Base-by-base conservation (phyloP, 2,329 filamentous ascomycete genomes). In the Pyrenophora seminiperda region DNA sequence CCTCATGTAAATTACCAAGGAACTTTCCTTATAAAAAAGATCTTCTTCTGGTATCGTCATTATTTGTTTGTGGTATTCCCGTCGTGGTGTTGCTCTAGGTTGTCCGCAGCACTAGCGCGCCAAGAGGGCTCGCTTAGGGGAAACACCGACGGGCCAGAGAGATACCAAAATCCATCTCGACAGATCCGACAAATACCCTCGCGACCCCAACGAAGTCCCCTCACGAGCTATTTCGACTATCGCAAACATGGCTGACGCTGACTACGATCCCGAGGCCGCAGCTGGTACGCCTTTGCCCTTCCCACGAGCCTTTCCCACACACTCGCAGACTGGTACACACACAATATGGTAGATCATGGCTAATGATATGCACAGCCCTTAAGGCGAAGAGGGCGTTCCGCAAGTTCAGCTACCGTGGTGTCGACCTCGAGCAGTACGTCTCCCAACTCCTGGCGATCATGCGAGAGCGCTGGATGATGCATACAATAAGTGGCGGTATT, bases 361-460 rank as follows among this genome's bases (percentile, higher is more conserved):
- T 72, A 62, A 70, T 66, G 45, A 55, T 24, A 50, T 44, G 44
- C 15, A 62, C 75, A 86, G 94, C 97, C 90, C 83, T 99, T 81
- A 99, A 97, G 91, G 96, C 90, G 86, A 96, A 89, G 85, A 96
- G 94, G 93, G 83, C 91, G 73, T 97, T 97, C 90, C 90, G 91
- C 84, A 99, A 97, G 89, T 99, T 97, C 79, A 94, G 92, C 71
- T 99, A 97, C 90, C 90, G 94, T 78, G 94, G 94, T 77, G 90
- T 99, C 80, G 94, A 99, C 81, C 92, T 99, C 79, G 94, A 99
- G 80, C 90, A 96, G 93, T 97, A 92, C 76, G 91, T 83, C 62
- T 30, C 50, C 62, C 50, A 45, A 48, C 27, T 4, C 24, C 32
- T 29, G 24, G 41, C 41, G 43, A 42, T 17, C 22, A 17, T 9